Conservation (phyloP, 192 early-diverging fungal genomes). For the Podila epigama region DNA sequence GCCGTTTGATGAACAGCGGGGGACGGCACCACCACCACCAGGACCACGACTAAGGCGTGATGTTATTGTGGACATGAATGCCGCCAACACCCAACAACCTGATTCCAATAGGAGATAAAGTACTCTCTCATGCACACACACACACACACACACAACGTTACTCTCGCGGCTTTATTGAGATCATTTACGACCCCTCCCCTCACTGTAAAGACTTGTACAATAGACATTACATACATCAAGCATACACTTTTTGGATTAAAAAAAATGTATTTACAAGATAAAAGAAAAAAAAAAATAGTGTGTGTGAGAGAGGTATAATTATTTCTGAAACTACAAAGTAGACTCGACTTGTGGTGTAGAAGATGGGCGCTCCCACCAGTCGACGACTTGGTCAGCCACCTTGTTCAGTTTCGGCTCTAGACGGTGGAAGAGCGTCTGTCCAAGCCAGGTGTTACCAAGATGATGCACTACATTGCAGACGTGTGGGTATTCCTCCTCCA, state of each 20-base stretch:
- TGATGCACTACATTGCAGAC: slow-evolving; percentile 6
- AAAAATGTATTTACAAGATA: too few relatives aligned
- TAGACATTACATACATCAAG: too few relatives aligned
- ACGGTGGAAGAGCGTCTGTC: slow-evolving; percentile 19
- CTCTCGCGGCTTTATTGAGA: too few relatives aligned
- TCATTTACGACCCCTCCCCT: too few relatives aligned
- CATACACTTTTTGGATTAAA: too few relatives aligned
- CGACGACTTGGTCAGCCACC: slow-evolving; percentile 31
- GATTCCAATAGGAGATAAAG: too few relatives aligned
- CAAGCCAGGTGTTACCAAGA: slow-evolving; percentile 35
- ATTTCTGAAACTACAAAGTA: not conserved
- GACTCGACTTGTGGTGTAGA: not conserved
- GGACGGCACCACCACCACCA: not conserved
- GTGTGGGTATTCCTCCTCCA: slow-evolving; percentile 19
- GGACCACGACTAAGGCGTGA: not conserved
- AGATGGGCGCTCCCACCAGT: slow-evolving; percentile 25
- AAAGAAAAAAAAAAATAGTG: too few relatives aligned
- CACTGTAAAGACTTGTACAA: too few relatives aligned
- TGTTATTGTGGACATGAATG: not conserved
- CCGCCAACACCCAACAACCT: slow-evolving; percentile 36
- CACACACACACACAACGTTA: too few relatives aligned
- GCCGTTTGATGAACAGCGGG: not conserved
- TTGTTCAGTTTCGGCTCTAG: slow-evolving; percentile 26
- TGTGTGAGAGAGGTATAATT: too few relatives aligned
- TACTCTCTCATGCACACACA: too few relatives aligned